A percentile compares a stretch with the other conserved stretches of the same genome.
Evolutionary conservation across 768 basidiomycete genomes (phyloP).

Genomic region (Pulveroboletus ravenelii): DNA sequence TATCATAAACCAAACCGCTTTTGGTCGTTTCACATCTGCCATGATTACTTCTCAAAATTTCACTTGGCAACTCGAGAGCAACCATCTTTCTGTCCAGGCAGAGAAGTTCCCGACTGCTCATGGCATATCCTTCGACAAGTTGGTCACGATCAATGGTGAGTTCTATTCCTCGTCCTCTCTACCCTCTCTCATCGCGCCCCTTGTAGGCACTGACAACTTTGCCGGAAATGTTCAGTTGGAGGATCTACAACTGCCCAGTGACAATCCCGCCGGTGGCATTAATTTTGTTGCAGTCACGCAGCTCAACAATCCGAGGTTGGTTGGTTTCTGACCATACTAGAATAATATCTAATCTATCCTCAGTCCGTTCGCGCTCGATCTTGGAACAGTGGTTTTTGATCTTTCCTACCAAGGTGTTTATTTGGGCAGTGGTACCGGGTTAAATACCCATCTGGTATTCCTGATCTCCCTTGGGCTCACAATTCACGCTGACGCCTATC

Average conservation of each 20-base stretch:
- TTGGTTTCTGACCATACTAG: background rate
- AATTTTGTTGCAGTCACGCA: conserved; percentile 54
- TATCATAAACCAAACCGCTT: conserved; percentile 52
- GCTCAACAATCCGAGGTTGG: conserved; percentile 54
- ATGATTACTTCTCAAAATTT: conserved; percentile 67
- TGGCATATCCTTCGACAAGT: conserved; percentile 61
- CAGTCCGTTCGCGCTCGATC: conserved; percentile 64
- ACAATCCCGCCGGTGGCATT: conserved; percentile 64
- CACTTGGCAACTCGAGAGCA: conserved; percentile 59
- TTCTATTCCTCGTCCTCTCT: background rate
- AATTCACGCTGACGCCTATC: conserved; percentile 2
- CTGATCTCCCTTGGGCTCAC: background rate
- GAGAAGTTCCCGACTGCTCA: conserved; percentile 63
- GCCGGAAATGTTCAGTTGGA: conserved; percentile 48
- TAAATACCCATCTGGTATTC: conserved; percentile 47
- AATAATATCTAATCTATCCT: background rate
- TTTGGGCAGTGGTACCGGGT: conserved; percentile 52
- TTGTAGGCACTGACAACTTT: conserved; percentile 58
- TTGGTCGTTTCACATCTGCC: conserved; percentile 54
- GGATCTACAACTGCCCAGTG: conserved; percentile 62
- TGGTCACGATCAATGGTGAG: conserved; percentile 51
- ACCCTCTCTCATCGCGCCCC: background rate
- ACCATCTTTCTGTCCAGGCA: conserved; percentile 59
- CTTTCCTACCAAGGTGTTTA: conserved; percentile 53
- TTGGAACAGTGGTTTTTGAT: conserved; percentile 63